These are phyloP conservation scores for Fusarium oxysporum DNA, from an alignment of 2,329 filamentous ascomycete genomes.

Conservation along the genomic window DNA sequence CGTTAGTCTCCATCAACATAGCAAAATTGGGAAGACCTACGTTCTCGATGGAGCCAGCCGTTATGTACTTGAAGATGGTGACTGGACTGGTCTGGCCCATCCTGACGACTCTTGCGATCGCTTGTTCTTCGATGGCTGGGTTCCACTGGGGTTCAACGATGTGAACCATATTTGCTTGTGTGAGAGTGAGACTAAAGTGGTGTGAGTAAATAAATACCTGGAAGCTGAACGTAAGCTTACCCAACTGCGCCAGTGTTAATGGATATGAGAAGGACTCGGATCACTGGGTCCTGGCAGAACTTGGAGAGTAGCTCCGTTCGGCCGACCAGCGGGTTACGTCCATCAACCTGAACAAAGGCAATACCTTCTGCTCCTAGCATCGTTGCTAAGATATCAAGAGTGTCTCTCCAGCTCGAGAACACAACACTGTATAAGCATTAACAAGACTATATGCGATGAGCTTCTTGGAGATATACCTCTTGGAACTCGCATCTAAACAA, in stretches of 20 bases:
- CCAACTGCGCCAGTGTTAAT: constrained; percentile 15
- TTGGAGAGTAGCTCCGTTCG: neutral
- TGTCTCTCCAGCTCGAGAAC: neutral
- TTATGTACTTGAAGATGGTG: neutral
- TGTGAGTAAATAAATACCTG: accelerated
- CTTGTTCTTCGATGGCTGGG: constrained; percentile 1
- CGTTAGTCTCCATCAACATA: no score
- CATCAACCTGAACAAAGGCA: neutral
- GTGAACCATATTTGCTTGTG: neutral
- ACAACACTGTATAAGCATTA: neutral
- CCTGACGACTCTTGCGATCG: neutral
- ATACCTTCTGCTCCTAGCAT: neutral
- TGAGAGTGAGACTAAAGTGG: neutral
- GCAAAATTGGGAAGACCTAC: no score
- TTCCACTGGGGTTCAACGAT: constrained; percentile 6
- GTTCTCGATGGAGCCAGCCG: neutral
- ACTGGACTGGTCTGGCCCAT: neutral
- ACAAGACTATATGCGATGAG: accelerated
- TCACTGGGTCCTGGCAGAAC: neutral
- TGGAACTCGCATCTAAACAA: accelerated
- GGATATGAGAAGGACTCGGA: constrained; percentile 13
- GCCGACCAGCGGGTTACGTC: neutral
- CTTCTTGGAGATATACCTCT: neutral
- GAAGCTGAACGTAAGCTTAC: accelerated
- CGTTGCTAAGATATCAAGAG: neutral